Evolutionary conservation across 768 basidiomycete species (phyloP), one percentile per base, ranked within the genome.

Genomic region (Strobilomyces echinocephalus): DNA sequence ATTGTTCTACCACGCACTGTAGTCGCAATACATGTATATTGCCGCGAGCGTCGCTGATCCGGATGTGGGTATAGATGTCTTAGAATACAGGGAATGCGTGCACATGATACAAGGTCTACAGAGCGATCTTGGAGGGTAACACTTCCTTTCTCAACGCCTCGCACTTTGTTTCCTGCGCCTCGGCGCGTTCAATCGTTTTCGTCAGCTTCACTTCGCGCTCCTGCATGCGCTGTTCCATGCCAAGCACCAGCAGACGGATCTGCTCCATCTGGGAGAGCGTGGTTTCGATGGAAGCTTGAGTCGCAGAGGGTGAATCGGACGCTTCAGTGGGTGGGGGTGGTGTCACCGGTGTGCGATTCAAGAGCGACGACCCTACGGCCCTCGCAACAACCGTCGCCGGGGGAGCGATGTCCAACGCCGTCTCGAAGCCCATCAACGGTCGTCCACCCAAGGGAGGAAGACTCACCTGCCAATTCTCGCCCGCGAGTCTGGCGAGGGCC

Each of bases 391-490:
- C 61, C 18, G 69, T 60, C 21, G 70, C 69, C 2, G 70, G 43
- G 15, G 76, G 64, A 4, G 62, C 61, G 14, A 79, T 69, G 39
- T 76, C 73, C 47, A 79, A 66, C 40, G 60, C 62, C 30, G 61
- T 61, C 67, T 52, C 6, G 30, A 30, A 30, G 30, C 7, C 9
- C 30, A 8, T 33, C 31, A 48, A 24, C 36, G 8, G 2, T 5
- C 30, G 30, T 7, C 30, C 30, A 30, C 30, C 12, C 20, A 21
- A 48, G 20, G 8, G 18, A 40, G 20, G 3, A 39, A 14, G 18
- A 46, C 77, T 35, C 53, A 85, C 87, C 81, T 90, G 87, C 90
- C 90, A 92, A 63, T 90, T 86, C 49, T 87, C 83, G 0, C 90
- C 90, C 1, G 81, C 85, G 20, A 90, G 69, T 56, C 79, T 83